Percentiles rank a stretch among this genome's conserved stretches.
These are phyloP conservation scores for Phaeoacremonium minimum DNA, from an alignment of 2,329 filamentous ascomycete genomes.

Conservation along the genomic window DNA sequence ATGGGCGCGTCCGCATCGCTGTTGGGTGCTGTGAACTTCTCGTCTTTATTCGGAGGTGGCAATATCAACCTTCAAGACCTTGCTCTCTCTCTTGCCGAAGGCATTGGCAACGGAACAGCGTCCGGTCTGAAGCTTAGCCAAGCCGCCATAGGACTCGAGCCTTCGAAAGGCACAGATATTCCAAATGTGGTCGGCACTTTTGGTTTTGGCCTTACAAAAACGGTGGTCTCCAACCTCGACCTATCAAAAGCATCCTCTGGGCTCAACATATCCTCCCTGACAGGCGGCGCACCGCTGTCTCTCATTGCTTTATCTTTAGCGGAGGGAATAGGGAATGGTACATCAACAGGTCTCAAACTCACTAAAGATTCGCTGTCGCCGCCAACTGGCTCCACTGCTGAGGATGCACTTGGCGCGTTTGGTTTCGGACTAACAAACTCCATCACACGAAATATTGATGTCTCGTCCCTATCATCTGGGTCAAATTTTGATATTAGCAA, in stretches of 20 bases:
- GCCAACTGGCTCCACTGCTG: conserved; percentile 3
- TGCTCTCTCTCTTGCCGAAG: conserved; percentile 1
- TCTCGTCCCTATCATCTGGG: background rate
- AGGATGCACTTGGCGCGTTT: conserved; percentile 16
- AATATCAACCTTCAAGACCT: conserved; percentile 1
- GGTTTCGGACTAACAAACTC: conserved; percentile 21
- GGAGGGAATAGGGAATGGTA: conserved; percentile 11
- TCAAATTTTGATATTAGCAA: conserved; percentile 1
- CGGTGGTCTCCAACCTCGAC: conserved; percentile 16
- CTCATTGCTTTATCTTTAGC: conserved; percentile 5
- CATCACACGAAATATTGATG: conserved; percentile 17
- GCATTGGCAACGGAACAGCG: conserved; percentile 11
- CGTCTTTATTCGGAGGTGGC: conserved; percentile 7
- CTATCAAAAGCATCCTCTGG: conserved; percentile 1
- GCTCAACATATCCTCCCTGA: conserved; percentile 1
- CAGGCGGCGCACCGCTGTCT: conserved; percentile 1
- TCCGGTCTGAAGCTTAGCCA: conserved; percentile 9
- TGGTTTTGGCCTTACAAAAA: conserved; percentile 20
- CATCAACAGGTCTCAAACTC: conserved; percentile 10
- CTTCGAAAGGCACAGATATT: conserved; percentile 5
- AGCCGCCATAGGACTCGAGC: background rate
- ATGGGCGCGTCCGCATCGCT: conserved; percentile 21
- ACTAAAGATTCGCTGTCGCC: conserved; percentile 2
- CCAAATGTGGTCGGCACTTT: conserved; percentile 17
- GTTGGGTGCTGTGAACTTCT: conserved; percentile 17